phyloP scores from a whole-genome alignment of 305 asterid genomes.

The Withania somnifera region DNA sequence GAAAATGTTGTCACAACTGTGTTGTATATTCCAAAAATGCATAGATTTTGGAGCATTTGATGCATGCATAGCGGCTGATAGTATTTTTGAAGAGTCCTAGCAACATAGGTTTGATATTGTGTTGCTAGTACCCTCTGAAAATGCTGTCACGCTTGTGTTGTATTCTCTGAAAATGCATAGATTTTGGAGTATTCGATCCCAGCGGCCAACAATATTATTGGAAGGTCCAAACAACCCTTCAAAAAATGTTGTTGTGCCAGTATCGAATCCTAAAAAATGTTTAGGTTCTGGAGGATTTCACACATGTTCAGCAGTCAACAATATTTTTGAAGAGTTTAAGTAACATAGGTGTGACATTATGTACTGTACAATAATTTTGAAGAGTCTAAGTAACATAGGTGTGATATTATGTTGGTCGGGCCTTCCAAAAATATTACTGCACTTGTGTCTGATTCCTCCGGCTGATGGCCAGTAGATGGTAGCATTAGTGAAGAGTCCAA shows the following conservation, averaged over 20 bases:
- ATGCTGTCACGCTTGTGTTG: not conserved
- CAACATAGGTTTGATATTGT: not conserved
- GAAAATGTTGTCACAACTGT: accelerated
- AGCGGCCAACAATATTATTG: too few species aligned
- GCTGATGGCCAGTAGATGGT: too few species aligned
- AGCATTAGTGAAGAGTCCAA: not conserved
- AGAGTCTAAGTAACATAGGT: not conserved
- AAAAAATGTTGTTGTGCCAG: not conserved
- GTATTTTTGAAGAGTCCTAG: not conserved
- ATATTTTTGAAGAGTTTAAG: not conserved
- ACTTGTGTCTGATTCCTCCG: not conserved
- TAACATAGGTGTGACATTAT: not conserved
- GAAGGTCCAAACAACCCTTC: not conserved
- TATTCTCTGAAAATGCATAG: not conserved
- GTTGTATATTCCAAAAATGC: not conserved
- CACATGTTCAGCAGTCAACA: not conserved
- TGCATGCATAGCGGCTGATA: not conserved
- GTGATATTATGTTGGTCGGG: not conserved
- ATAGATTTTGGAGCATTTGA: not conserved
- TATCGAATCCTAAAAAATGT: too few species aligned
- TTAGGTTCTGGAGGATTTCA: not conserved
- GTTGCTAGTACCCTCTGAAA: not conserved
- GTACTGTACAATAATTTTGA: not conserved
- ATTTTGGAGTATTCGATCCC: not conserved
- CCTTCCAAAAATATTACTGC: not conserved